Percentiles rank a stretch among this genome's conserved stretches.
These are phyloP conservation scores for Cryoendolithus antarcticus DNA, from an alignment of 2,329 filamentous ascomycete genomes.

Conservation along the genomic window DNA sequence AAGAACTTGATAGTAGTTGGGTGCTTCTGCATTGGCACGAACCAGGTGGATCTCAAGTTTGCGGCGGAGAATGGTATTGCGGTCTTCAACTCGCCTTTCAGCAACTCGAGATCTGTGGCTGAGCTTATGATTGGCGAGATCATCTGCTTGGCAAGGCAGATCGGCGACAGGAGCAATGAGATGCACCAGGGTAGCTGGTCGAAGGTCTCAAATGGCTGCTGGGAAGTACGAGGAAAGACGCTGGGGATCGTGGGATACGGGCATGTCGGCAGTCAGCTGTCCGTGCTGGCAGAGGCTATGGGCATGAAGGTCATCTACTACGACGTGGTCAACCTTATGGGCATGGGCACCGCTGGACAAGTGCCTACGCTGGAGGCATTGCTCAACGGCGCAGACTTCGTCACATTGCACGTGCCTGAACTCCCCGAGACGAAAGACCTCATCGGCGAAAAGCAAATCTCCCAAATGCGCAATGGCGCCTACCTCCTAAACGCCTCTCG, in stretches of 20 bases:
- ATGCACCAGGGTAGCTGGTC: constrained; percentile 95
- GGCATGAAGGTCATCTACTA: constrained; percentile 98
- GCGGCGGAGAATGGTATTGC: constrained; percentile 79
- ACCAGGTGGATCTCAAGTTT: constrained; percentile 79
- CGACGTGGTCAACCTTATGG: constrained; percentile 89
- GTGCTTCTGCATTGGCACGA: constrained; percentile 98
- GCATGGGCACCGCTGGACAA: constrained; percentile 75
- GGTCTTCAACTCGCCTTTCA: constrained; percentile 98
- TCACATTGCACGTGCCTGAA: constrained; percentile 90
- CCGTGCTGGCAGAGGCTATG: constrained; percentile 91
- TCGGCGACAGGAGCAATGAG: constrained; percentile 86
- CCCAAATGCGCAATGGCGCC: constrained; percentile 80
- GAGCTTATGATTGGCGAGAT: constrained; percentile 93
- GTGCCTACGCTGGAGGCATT: constrained; percentile 66
- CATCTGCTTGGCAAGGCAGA: constrained; percentile 78
- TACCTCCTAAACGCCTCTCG: constrained; percentile 96
- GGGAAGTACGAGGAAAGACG: constrained; percentile 97
- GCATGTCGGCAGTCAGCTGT: constrained; percentile 92
- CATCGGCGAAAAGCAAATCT: constrained; percentile 68
- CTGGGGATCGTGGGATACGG: constrained; percentile 94
- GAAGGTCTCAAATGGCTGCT: constrained; percentile 92
- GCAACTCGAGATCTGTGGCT: constrained; percentile 92
- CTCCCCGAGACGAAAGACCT: constrained; percentile 84
- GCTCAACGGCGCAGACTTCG: constrained; percentile 72
- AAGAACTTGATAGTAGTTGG: constrained; percentile 92